Percentiles rank a stretch among this genome's conserved stretches.
These are phyloP conservation scores for Ophiognomonia clavigignenti-juglandacearum DNA, from an alignment of 2,329 filamentous ascomycete genomes.

Conservation along the genomic window DNA sequence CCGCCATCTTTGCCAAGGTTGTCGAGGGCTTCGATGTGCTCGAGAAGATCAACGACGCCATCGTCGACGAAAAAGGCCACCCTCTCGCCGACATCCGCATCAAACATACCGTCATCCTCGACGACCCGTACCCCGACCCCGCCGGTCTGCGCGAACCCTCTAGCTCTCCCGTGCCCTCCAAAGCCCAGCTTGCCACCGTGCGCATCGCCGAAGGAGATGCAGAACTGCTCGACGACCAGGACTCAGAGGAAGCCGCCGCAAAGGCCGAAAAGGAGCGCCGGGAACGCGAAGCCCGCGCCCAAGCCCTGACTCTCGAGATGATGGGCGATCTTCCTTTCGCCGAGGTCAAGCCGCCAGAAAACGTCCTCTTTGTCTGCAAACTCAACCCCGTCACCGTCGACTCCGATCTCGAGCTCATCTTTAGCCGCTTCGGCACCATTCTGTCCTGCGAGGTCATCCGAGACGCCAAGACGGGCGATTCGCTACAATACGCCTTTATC, in stretches of 20 bases:
- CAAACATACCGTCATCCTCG: conserved; percentile 84
- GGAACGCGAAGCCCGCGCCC: conserved; percentile 86
- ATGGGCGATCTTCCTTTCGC: conserved; percentile 96
- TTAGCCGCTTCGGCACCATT: conserved; percentile 93
- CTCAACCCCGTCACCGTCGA: conserved; percentile 94
- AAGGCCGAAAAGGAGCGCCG: conserved; percentile 73
- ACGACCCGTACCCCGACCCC: conserved; percentile 88
- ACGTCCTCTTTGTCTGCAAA: conserved; percentile 97
- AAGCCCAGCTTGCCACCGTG: conserved; percentile 84
- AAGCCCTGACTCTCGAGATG: conserved; percentile 94
- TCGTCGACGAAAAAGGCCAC: conserved; percentile 78
- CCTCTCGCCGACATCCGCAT: conserved; percentile 94
- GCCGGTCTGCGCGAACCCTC: conserved; percentile 70
- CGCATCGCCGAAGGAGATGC: conserved; percentile 82
- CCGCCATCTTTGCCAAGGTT: conserved; percentile 91
- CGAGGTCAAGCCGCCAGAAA: conserved; percentile 95
- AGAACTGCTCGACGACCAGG: conserved; percentile 67
- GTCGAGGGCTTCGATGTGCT: conserved; percentile 93
- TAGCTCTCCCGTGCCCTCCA: conserved; percentile 73
- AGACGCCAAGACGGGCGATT: conserved; percentile 90
- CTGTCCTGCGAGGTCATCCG: conserved; percentile 93
- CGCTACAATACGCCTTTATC: conserved; percentile 95
- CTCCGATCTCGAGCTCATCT: conserved; percentile 91
- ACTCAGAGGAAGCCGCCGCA: conserved; percentile 61
- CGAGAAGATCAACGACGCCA: conserved; percentile 88